Base-by-base conservation (phyloP, 768 basidiomycete species). In the Stropharia rugosoannulata region DNA sequence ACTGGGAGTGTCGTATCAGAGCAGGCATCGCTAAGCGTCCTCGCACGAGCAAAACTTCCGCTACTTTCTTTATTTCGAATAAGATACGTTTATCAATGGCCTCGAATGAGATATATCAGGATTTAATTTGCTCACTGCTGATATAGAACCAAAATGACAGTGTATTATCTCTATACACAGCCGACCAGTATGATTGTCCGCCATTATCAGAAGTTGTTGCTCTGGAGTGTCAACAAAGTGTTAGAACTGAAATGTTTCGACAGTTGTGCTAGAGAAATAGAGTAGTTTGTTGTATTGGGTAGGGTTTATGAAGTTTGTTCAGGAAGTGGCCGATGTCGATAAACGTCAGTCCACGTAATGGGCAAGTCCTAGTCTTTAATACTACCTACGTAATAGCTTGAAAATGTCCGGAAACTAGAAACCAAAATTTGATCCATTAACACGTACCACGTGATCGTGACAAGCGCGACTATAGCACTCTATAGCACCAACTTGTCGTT, bases 21-120 rank as follows among this genome's bases (percentile, higher is more conserved):
- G 89, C 85, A 8, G 76, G 56, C 19, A 93, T 70, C 9, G 89
- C 79, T n/a, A 96, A 74, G 42, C 93, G 84, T n/a, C 94, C 94
- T 32, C 89, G 81, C 43, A 82, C 85, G n/a, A 96, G 78, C 16
- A 96, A 76, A 16, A 80, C 77, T 19, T 83, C 85, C 18, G 86
- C 85, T 55, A 95, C 80, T 68, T 80, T 84, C 94, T 96, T 63
- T 25, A 8, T 25, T 45, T 52, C 46, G 46, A 32, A 32, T 1
- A 49, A 36, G 27, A 49, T 50, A 41, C 52, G 41, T 37, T 35
- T 47, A 15, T 49, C 15, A n/a, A 57, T 19, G 32, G 16, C 36
- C 19, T n/a, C 16, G 38, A 37, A 54, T 18, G 42, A 49, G 38
- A 18, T 9, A 47, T 45, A 43, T 40, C 38, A 13, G 25, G 15